These are phyloP conservation scores for Copromyces sp. DNA, from an alignment of 495 filamentous ascomycete genomes.

Conservation along the genomic window DNA sequence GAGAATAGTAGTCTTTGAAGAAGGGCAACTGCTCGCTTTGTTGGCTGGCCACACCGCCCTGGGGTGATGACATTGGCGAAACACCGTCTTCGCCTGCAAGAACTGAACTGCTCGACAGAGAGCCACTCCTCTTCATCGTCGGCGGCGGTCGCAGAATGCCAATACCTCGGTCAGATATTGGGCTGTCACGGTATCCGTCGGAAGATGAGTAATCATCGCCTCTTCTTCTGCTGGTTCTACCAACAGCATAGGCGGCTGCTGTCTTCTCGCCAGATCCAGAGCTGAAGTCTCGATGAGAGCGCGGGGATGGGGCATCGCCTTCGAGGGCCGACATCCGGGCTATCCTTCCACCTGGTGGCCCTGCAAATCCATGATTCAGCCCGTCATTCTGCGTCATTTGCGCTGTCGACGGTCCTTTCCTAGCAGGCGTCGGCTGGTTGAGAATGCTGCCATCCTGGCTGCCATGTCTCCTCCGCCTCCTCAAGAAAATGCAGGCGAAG, in stretches of 20 bases:
- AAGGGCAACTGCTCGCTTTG: constrained; percentile 90
- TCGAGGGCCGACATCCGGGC: constrained; percentile 94
- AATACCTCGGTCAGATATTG: constrained; percentile 54
- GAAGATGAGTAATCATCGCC: constrained; percentile 71
- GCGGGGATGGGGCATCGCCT: constrained; percentile 47
- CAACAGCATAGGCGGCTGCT: constrained; percentile 26
- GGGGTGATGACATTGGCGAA: constrained; percentile 79
- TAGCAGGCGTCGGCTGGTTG: constrained; percentile 77
- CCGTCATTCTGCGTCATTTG: constrained; percentile 26
- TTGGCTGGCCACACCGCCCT: constrained; percentile 63
- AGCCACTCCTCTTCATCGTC: constrained; percentile 63
- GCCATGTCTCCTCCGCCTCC: constrained; percentile 45
- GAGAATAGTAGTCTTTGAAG: constrained; percentile 98
- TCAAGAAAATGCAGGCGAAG: constrained; percentile 48
- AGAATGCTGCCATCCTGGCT: constrained; percentile 56
- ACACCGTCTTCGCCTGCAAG: constrained; percentile 58
- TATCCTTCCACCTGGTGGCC: constrained; percentile 79
- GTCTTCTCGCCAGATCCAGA: constrained; percentile 23
- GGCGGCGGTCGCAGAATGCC: constrained; percentile 49
- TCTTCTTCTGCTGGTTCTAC: constrained; percentile 36
- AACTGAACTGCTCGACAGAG: constrained; percentile 77
- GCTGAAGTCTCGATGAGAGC: constrained; percentile 25
- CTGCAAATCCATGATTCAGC: constrained; percentile 51
- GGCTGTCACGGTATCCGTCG: constrained; percentile 70
- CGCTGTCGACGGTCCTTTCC: constrained; percentile 38